Conservation (phyloP, 306 rosid genomes). For the Vigna unguiculata region DNA sequence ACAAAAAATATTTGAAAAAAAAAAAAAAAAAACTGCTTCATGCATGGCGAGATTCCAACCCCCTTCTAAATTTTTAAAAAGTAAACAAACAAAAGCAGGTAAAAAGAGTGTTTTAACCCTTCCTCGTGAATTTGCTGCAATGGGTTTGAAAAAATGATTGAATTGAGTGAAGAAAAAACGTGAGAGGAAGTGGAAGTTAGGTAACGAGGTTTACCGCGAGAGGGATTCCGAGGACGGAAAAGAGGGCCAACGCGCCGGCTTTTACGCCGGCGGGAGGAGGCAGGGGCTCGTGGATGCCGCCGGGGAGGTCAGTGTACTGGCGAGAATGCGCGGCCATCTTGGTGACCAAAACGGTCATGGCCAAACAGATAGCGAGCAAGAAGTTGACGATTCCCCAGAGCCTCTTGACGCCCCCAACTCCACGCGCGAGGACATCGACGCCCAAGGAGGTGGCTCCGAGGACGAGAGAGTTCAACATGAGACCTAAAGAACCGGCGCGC, state of each 20-base stretch:
- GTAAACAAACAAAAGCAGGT: background rate
- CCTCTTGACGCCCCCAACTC: conserved; percentile 72
- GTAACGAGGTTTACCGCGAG: conserved; percentile 42
- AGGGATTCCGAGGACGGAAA: conserved; percentile 77
- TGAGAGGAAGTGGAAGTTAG: background rate
- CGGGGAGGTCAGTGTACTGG: background rate
- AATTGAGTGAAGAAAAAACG: background rate
- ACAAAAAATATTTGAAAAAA: background rate
- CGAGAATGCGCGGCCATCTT: conserved; percentile 62
- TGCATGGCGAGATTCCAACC: conserved; percentile 38
- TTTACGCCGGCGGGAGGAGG: conserved; percentile 55
- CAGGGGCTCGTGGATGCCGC: background rate
- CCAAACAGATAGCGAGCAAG: conserved; percentile 61
- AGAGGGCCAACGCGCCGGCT: conserved; percentile 75
- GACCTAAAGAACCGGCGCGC: conserved; percentile 73
- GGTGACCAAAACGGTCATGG: conserved; percentile 64
- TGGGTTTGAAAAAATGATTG: too few relatives aligned
- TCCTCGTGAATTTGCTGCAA: background rate
- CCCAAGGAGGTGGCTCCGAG: conserved; percentile 67
- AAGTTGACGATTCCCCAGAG: conserved; percentile 84
- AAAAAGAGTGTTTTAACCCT: conserved; percentile 36
- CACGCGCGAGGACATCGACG: conserved; percentile 57
- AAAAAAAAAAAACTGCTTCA: conserved; percentile 32
- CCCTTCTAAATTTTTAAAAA: background rate
- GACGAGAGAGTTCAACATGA: conserved; percentile 80